Conservation (phyloP, 2,329 filamentous ascomycete species). For the Grosmannia huntii region DNA sequence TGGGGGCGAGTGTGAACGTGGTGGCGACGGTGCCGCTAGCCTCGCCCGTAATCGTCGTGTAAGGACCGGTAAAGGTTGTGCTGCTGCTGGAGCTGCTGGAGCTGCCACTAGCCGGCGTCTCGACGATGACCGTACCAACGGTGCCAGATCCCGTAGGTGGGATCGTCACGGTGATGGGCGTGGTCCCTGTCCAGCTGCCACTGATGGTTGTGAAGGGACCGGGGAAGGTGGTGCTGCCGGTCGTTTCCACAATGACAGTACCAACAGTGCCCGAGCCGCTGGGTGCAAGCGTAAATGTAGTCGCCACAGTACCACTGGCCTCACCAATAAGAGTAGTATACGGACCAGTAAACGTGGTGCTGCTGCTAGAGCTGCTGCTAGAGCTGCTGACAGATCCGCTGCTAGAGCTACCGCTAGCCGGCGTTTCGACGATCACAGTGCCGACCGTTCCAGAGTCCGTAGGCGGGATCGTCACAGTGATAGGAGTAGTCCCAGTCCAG, state of each 20-base stretch:
- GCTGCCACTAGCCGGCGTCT: not conserved
- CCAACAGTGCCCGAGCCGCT: slow-evolving; percentile 39
- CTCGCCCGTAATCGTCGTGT: not conserved
- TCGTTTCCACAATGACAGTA: slow-evolving; percentile 10
- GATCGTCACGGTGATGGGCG: not conserved
- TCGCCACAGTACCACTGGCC: not conserved
- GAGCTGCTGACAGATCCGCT: too few species aligned
- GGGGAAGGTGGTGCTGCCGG: slow-evolving; percentile 4
- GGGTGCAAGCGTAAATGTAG: not conserved
- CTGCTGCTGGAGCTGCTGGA: not conserved
- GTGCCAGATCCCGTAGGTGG: not conserved
- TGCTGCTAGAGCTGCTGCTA: not conserved
- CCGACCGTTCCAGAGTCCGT: not conserved
- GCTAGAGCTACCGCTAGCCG: not conserved
- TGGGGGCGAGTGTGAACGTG: slow-evolving; percentile 1
- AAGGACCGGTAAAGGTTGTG: slow-evolving; percentile 4
- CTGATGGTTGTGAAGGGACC: slow-evolving; percentile 9
- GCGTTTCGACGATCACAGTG: slow-evolving; percentile 2
- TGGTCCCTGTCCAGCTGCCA: not conserved
- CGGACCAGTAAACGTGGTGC: slow-evolving; percentile 3
- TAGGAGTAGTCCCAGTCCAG: not conserved
- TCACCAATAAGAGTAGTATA: slow-evolving; percentile 3
- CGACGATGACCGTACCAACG: not conserved
- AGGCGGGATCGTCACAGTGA: not conserved
- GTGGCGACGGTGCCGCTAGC: not conserved